Evolutionary conservation across 495 filamentous ascomycete genomes (phyloP).

Genomic region (Rhypophila decipiens): DNA sequence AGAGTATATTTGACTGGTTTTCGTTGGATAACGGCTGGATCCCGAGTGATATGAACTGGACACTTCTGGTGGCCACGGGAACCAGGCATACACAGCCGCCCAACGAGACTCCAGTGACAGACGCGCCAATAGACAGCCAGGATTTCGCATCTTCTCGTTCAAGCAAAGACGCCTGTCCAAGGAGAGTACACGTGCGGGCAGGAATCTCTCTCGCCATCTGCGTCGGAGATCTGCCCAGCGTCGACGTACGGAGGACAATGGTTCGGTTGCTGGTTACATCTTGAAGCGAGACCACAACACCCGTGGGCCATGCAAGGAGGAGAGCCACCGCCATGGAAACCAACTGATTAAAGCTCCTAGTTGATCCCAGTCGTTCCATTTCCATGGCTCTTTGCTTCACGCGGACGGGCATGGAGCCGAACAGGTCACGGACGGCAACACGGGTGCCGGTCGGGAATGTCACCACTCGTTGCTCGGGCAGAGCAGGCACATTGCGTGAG

Average conservation of each 20-base stretch:
- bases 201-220: slow-evolving; percentile 3
- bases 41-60: slow-evolving; percentile 76
- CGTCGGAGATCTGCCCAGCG: not conserved
- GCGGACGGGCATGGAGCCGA: slow-evolving; percentile 95
- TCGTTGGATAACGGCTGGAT: slow-evolving; percentile 51
- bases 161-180: slow-evolving; percentile 59
- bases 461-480: slow-evolving; percentile 51
- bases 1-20: slow-evolving; percentile 58
- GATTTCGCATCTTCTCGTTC: slow-evolving; percentile 39
- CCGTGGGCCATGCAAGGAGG: slow-evolving; percentile 56
- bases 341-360: slow-evolving; percentile 61
- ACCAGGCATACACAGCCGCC: slow-evolving; percentile 62
- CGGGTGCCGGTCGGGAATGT: slow-evolving; percentile 65
- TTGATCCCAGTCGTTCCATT: slow-evolving; percentile 43
- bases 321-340: slow-evolving; percentile 53
- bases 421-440: slow-evolving; percentile 76
- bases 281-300: slow-evolving; percentile 38
- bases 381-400: slow-evolving; percentile 70
- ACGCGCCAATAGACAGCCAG: slow-evolving; percentile 67
- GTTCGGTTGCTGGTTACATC: slow-evolving; percentile 23
- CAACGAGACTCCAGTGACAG: slow-evolving; percentile 51
- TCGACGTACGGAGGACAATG: slow-evolving; percentile 10
- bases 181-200: slow-evolving; percentile 28
- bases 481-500: slow-evolving; percentile 60
- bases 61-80: slow-evolving; percentile 61